phyloP scores from a whole-genome alignment of 768 basidiomycete genomes.

The Suillus weaverae region DNA sequence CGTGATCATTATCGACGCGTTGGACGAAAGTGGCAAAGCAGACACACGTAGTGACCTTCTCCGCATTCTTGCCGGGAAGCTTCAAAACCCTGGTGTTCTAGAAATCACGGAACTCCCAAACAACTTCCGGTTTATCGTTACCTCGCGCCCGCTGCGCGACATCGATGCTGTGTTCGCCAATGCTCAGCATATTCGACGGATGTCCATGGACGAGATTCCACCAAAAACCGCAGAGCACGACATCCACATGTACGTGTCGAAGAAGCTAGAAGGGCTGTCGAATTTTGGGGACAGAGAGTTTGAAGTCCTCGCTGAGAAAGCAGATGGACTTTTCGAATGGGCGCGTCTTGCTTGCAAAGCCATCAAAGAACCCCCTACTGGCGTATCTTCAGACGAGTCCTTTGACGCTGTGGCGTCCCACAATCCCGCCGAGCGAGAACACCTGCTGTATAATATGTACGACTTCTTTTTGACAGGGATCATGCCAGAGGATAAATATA shows the following conservation, averaged over 20 bases:
- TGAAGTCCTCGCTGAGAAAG: background rate
- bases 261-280: background rate
- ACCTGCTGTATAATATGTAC: constrained; percentile 7
- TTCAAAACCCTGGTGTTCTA: background rate
- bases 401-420: constrained; percentile 1
- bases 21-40: constrained; percentile 17
- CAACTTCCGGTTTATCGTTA: constrained; percentile 11
- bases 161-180: background rate
- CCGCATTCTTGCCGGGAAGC: background rate
- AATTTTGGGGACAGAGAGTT: background rate
- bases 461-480: constrained; percentile 3
- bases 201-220: constrained; percentile 9
- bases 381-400: background rate
- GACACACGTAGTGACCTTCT: constrained; percentile 15
- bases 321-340: constrained; percentile 13
- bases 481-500: background rate
- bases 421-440: background rate
- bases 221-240: background rate
- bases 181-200: background rate
- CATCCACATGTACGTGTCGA: constrained; percentile 5
- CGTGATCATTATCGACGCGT: constrained; percentile 26
- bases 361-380: constrained; percentile 4
- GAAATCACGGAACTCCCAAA: constrained; percentile 1
- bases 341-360: constrained; percentile 11
- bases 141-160: constrained; percentile 11